Base-by-base conservation (phyloP, 352 stramenopile genomes). In the Globisporangium nagaii region DNA sequence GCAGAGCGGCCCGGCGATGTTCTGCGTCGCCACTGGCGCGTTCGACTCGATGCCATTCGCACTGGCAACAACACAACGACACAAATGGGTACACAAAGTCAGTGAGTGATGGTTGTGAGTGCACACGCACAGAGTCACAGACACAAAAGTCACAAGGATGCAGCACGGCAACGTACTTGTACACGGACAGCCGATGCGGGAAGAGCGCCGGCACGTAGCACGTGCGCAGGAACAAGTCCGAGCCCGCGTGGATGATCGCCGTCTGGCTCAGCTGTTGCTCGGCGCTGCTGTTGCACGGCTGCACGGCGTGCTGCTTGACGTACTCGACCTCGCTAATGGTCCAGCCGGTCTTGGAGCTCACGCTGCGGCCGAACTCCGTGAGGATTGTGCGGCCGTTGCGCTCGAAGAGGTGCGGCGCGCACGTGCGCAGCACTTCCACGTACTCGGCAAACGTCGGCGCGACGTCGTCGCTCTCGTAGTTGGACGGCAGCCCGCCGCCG, bases 291-390 rank as follows among this genome's bases (percentile, higher is more conserved):
- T 19, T n/a, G 3, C 32, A 30, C 6, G 7, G 4, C 5, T 77
- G 57, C 10, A 54, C 43, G 13, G 79, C 75, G 40, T 89, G 79
- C 25, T 61, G 50, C 66, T 97, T 97, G 50, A 95, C 71, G 50
- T 95, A 96, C 58, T 97, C 89, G n/a, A 98, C 86, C 19, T 86
- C 71, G 28, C 82, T 94, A 17, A 95, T 84, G 13, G 86, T 84
- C 68, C 89, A 89, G 17, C 81, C 88, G 1, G 72, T 88, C 63
- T 97, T 97, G 8, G 79, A 71, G 46, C 90, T 89, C 24, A 96
- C 66, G 28, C 74, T 81, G 52, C 84, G 76, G 15, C 92, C 92
- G 53, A 97, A 98, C 60, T 98, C 92, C 13, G 92, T 98, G 15
- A 98, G 60, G 62, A 98, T 90, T 6, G 71, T 84, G 20, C 80